phyloP scores from a whole-genome alignment of 2,329 filamentous ascomycete species.

The Laburnicola sp. region DNA sequence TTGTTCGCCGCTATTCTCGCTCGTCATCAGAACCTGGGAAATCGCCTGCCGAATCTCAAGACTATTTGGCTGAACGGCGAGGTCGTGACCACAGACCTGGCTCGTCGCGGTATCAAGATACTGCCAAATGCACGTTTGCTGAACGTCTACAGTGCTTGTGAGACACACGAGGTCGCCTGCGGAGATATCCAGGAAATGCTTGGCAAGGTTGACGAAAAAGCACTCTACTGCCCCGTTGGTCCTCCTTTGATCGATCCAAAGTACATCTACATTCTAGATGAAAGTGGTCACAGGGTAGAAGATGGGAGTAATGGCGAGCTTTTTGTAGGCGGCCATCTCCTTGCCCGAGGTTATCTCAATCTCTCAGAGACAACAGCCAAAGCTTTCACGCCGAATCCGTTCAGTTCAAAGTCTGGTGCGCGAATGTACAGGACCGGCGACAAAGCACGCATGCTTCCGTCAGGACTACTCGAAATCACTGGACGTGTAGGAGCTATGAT shows the following conservation, averaged over 20 bases:
- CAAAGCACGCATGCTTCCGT: slow-evolving; percentile 66
- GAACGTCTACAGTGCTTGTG: slow-evolving; percentile 81
- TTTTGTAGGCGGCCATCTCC: slow-evolving; percentile 71
- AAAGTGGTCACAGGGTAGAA: slow-evolving; percentile 65
- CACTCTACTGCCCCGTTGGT: slow-evolving; percentile 73
- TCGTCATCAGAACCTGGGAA: slow-evolving; percentile 66
- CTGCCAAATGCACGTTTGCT: slow-evolving; percentile 71
- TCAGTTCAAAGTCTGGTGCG: slow-evolving; percentile 60
- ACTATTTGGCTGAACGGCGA: slow-evolving; percentile 82
- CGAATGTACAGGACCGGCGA: slow-evolving; percentile 78
- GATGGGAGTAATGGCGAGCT: slow-evolving; percentile 70
- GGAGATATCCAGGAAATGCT: slow-evolving; percentile 73
- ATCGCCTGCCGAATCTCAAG: slow-evolving; percentile 65
- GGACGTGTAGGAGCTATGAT: slow-evolving; percentile 79
- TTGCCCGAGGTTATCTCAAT: slow-evolving; percentile 78
- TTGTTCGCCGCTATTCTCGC: slow-evolving; percentile 74
- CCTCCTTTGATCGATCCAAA: slow-evolving; percentile 65
- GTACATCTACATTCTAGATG: slow-evolving; percentile 73
- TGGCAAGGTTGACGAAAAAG: slow-evolving; percentile 57
- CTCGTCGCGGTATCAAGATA: slow-evolving; percentile 66
- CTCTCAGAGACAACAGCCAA: slow-evolving; percentile 76
- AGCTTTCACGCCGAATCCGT: slow-evolving; percentile 69
- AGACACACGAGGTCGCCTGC: slow-evolving; percentile 79
- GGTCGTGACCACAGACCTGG: slow-evolving; percentile 78
- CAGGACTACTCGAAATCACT: slow-evolving; percentile 72